These are phyloP conservation scores for Fimicolochytrium jonesii DNA, from an alignment of 192 early-diverging fungal species.

Conservation along the genomic window DNA sequence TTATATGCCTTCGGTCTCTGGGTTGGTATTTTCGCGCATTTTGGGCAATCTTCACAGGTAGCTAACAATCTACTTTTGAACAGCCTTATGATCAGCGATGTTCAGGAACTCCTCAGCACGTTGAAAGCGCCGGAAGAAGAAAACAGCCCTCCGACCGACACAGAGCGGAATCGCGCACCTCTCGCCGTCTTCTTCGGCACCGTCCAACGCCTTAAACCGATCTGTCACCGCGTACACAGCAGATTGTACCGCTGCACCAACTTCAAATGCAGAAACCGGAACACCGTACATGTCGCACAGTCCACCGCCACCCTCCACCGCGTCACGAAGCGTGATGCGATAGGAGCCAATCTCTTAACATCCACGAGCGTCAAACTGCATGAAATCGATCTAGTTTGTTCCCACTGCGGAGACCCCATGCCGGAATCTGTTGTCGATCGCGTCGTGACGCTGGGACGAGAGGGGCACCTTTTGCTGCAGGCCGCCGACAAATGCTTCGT, in stretches of 20 bases:
- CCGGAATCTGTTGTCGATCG: constrained; percentile 8
- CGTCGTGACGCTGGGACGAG: not conserved
- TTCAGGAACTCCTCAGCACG: not conserved
- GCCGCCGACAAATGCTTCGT: not conserved
- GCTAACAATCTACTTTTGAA: not conserved
- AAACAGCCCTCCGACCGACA: too few species aligned
- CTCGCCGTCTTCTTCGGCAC: not conserved
- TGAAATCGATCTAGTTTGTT: constrained; percentile 11
- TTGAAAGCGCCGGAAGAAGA: not conserved
- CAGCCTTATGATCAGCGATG: not conserved
- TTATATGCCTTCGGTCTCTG: not conserved
- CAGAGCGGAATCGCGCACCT: not conserved
- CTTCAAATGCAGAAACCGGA: constrained; percentile 14
- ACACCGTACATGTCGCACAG: constrained; percentile 1
- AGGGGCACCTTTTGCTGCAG: not conserved
- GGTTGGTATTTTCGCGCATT: constrained; percentile 3
- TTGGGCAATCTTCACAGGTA: not conserved
- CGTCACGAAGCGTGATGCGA: too few species aligned
- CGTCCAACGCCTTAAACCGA: not conserved
- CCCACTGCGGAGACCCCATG: constrained; percentile 11
- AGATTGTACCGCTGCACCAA: not conserved
- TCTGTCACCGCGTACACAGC: not conserved
- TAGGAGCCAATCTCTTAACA: too few species aligned
- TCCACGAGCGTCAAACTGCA: constrained; percentile 2
- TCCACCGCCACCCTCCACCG: too few species aligned